Conservation (phyloP, 345 rosid genomes). For the Murraya paniculata region DNA sequence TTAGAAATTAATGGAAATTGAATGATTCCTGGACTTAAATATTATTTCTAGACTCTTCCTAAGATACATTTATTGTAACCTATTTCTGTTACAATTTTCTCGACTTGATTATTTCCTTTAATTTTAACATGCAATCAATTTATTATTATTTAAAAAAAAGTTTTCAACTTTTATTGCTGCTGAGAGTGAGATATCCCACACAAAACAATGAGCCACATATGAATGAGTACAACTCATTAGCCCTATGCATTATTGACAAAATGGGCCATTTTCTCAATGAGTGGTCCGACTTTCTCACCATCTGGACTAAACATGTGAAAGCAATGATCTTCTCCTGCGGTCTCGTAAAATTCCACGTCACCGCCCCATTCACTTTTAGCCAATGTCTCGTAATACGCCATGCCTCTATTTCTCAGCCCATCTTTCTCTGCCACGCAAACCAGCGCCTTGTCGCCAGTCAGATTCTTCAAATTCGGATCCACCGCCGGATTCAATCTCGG, state of each 20-base stretch:
- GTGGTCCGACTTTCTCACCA: conserved; percentile 20
- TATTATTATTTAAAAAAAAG: too few relatives aligned
- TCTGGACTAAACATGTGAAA: conserved; percentile 24
- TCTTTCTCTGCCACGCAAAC: conserved; percentile 50
- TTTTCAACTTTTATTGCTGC: too few relatives aligned
- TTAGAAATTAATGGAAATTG: too few relatives aligned
- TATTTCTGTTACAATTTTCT: too few relatives aligned
- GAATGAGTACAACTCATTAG: too few relatives aligned
- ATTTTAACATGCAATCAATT: too few relatives aligned
- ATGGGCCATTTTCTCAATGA: conserved; percentile 24
- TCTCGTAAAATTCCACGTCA: conserved; percentile 25
- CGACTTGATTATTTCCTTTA: too few relatives aligned
- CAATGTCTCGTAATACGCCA: conserved; percentile 28
- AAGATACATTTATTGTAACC: too few relatives aligned
- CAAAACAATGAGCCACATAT: too few relatives aligned
- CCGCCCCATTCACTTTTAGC: conserved; percentile 29
- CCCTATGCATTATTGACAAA: conserved; percentile 20
- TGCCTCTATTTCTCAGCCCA: conserved; percentile 29
- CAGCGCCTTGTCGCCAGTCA: conserved; percentile 33
- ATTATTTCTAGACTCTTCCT: too few relatives aligned
- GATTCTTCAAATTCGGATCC: conserved; percentile 27
- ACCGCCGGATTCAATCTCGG: conserved; percentile 33
- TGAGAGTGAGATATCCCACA: too few relatives aligned
- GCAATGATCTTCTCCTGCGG: conserved; percentile 32
- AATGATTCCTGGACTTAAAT: too few relatives aligned